Evolutionary conservation across 768 basidiomycete species (phyloP), one percentile per base, ranked within the genome.

Genomic region (Terana coerulea): DNA sequence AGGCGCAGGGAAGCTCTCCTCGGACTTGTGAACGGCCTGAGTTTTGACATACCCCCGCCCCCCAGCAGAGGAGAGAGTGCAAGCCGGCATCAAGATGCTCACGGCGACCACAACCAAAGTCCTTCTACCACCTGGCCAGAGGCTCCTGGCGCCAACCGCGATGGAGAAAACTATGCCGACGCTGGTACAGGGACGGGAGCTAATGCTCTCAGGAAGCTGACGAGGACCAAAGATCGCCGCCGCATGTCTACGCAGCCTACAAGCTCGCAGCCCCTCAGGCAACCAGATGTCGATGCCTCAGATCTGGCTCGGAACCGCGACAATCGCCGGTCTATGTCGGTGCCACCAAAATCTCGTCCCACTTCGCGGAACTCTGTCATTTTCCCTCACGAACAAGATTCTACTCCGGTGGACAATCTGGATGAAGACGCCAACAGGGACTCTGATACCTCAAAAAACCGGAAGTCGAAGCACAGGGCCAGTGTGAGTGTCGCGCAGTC

Each of bases 1-100:
- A 57, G 63, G 36, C 68, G 69, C n/a, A 67, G 64, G 24, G 67
- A 64, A 40, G 72, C 70, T 4, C 62, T 76, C 7, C 47, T 71
- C 14, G 68, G 69, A 0, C 64, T 75, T 1, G 69, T 76, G 2
- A 61, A 67, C 36, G 67, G 61, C 8, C 36, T 64, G 5, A 48
- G 64, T n/a, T 58, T 69, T 24, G 61, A 63, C n/a, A 11, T 2
- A 39, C 37, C n/a, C 37, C 37, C 10, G n/a, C 10, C 11, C 17
- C 37, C 19, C 9, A 40, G 19, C 39, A 24, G 21, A 19, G 39
- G 19, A 19, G 39, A 22, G 25, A 9, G 39, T 24, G 39, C 21
- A 22, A 5, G 21, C 7, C 39, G 39, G 19, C 39, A 15, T 21
- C 9, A 21, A 11, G 39, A 40, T 10, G 17, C 3, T 2, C 31